Conservation (phyloP, 306 rosid species). For the Fragaria nilgerrensis region DNA sequence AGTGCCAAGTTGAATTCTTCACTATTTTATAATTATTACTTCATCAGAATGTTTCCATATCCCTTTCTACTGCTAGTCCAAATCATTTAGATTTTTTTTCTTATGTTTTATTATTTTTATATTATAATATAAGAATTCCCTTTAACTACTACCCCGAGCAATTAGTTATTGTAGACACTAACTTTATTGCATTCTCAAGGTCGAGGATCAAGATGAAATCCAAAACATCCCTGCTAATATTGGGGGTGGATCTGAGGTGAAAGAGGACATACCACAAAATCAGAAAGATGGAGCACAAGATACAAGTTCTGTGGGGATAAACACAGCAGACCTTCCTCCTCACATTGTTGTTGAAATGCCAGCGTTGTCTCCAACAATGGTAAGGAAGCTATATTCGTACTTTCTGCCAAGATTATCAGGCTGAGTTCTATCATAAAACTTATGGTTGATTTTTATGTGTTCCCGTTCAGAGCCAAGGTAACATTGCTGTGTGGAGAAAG, state of each 20-base stretch:
- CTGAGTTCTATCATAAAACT: slow-evolving; percentile 24
- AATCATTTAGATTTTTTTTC: background rate
- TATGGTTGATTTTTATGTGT: slow-evolving; percentile 21
- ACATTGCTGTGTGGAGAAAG: slow-evolving; percentile 81
- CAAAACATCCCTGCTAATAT: slow-evolving; percentile 64
- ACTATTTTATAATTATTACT: background rate
- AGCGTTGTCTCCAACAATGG: slow-evolving; percentile 98
- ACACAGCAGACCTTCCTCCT: slow-evolving; percentile 74
- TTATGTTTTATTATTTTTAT: background rate
- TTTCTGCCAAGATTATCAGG: slow-evolving; percentile 16
- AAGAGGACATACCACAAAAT: slow-evolving; percentile 40
- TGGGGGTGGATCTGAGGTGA: slow-evolving; percentile 39
- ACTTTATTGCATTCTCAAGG: slow-evolving; percentile 54
- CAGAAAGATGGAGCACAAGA: slow-evolving; percentile 47
- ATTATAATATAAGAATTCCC: slow-evolving; percentile 15
- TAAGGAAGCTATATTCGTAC: slow-evolving; percentile 32
- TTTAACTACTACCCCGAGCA: slow-evolving; percentile 13
- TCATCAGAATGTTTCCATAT: background rate
- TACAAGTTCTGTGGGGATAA: slow-evolving; percentile 48
- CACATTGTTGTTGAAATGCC: slow-evolving; percentile 84
- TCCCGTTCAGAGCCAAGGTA: slow-evolving; percentile 77
- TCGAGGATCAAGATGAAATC: slow-evolving; percentile 80
- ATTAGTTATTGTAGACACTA: slow-evolving; percentile 37
- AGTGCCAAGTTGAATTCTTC: background rate
- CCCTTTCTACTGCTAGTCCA: background rate